These are phyloP conservation scores for Beauveria sp. DNA, from an alignment of 2,329 filamentous ascomycete genomes.

Conservation along the genomic window DNA sequence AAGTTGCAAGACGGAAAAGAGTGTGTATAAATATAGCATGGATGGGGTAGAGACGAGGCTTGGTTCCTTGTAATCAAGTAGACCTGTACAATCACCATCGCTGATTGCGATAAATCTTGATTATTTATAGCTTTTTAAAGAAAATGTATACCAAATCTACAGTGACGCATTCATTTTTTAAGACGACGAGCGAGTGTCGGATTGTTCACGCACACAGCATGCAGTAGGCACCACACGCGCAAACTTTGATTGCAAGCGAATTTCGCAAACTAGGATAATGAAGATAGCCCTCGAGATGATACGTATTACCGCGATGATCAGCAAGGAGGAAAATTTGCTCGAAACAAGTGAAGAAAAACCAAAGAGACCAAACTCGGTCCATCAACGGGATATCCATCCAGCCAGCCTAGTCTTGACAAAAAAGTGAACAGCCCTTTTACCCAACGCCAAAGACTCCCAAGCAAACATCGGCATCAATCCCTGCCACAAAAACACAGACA, in stretches of 20 bases:
- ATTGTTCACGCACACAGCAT: too few species aligned
- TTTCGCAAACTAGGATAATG: background rate
- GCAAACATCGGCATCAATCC: background rate
- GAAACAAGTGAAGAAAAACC: background rate
- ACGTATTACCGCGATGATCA: background rate
- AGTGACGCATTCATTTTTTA: background rate
- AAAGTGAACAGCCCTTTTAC: background rate
- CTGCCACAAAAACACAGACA: background rate
- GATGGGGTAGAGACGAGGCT: background rate
- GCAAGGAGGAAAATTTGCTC: background rate
- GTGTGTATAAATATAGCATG: slow-evolving; percentile 4
- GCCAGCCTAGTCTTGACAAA: background rate
- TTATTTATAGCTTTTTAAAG: background rate
- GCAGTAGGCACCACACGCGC: too few species aligned
- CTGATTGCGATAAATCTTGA: background rate
- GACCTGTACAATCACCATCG: slow-evolving; percentile 5
- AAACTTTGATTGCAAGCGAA: too few species aligned
- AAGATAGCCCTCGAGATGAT: background rate
- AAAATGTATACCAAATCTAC: background rate
- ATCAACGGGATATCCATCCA: background rate
- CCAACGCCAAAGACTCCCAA: slow-evolving; percentile 9
- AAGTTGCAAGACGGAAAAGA: background rate
- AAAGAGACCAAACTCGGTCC: background rate
- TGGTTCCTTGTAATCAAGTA: background rate
- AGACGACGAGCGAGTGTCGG: too few species aligned